phyloP scores from a whole-genome alignment of 352 stramenopile species.

The Poterioochromonas sp. region DNA sequence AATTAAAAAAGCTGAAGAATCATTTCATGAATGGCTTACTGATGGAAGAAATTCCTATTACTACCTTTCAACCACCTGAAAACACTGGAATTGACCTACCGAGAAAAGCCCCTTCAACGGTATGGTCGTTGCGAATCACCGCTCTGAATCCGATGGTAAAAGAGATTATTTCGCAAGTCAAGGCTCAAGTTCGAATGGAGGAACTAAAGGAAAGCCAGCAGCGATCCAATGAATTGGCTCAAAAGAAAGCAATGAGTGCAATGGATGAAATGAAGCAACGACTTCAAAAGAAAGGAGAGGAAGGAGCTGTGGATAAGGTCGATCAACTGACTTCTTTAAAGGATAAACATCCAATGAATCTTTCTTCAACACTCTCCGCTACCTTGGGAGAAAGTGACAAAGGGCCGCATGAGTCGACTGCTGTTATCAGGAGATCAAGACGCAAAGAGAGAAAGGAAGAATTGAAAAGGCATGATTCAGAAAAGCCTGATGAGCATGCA shows the following conservation, averaged over 20 bases:
- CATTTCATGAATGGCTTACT: conserved; percentile 38
- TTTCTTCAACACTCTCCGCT: background rate
- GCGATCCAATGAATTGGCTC: conserved; percentile 53
- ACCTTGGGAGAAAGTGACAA: background rate
- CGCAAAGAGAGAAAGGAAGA: conserved; percentile 52
- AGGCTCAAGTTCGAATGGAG: conserved; percentile 41
- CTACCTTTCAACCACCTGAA: background rate
- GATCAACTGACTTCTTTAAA: background rate
- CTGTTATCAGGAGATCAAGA: background rate
- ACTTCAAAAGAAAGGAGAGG: conserved; percentile 1
- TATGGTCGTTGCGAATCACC: background rate
- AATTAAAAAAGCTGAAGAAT: conserved; percentile 66
- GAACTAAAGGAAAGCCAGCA: conserved; percentile 50
- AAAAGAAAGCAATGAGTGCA: conserved; percentile 72
- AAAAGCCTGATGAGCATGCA: conserved; percentile 70
- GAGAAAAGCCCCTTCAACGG: background rate
- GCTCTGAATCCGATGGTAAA: background rate
- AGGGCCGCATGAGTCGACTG: background rate
- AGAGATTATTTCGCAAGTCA: conserved; percentile 3
- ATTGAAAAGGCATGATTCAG: conserved; percentile 44
- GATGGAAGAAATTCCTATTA: conserved; percentile 29
- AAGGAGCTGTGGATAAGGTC: background rate
- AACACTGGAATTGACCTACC: background rate
- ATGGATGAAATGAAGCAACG: conserved; percentile 4
- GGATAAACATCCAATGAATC: background rate